These are phyloP conservation scores for Phaeodactylum tricornutum DNA, from an alignment of 108 stramenopile species.

Conservation along the genomic window DNA sequence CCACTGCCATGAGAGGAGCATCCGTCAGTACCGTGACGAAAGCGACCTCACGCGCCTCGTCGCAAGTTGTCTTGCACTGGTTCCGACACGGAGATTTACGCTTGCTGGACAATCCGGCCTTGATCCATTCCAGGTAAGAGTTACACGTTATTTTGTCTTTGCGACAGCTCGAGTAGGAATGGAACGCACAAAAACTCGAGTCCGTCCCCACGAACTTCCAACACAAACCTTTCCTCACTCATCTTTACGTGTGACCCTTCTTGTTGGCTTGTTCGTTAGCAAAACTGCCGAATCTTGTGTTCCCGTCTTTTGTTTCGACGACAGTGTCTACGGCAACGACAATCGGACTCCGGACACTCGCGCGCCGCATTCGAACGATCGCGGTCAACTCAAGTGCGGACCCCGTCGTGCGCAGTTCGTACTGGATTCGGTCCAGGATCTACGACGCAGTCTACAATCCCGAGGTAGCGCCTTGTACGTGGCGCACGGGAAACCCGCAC, in stretches of 20 bases:
- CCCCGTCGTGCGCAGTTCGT: slow-evolving; percentile 67
- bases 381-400: slow-evolving; percentile 60
- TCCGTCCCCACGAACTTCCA: no score
- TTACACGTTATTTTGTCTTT: slow-evolving; percentile 10
- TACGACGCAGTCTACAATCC: slow-evolving; percentile 43
- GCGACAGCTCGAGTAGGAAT: no score
- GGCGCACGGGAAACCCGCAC: slow-evolving; percentile 51
- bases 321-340: slow-evolving; percentile 66
- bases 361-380: no score
- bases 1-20: no score
- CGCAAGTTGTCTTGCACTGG: slow-evolving; percentile 44
- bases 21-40: no score
- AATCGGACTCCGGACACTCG: no score
- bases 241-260: no score
- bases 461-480: slow-evolving; percentile 41
- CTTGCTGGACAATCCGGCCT: slow-evolving; percentile 73
- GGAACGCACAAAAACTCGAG: no score
- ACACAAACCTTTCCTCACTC: no score
- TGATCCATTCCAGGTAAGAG: slow-evolving; percentile 29
- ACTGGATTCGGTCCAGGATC: slow-evolving; percentile 58
- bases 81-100: slow-evolving; percentile 69
- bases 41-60: no score
- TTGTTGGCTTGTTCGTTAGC: no score
- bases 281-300: no score
- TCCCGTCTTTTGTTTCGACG: slow-evolving; percentile 77